Conservation (phyloP, 2,329 filamentous ascomycete genomes). For the Fusarium mundagurra region DNA sequence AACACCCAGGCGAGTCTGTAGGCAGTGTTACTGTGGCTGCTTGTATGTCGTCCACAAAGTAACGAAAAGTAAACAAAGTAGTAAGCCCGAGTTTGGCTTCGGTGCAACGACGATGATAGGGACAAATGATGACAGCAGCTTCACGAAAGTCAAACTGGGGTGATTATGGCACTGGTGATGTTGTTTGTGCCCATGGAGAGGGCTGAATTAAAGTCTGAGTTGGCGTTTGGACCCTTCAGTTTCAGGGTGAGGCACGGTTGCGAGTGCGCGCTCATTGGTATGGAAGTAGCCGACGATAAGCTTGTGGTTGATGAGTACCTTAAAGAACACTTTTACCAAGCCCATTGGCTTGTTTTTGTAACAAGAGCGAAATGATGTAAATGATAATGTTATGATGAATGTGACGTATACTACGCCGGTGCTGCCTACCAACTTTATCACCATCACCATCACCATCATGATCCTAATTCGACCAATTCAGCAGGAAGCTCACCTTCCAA, state of each 20-base stretch:
- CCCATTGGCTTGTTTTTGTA: not conserved
- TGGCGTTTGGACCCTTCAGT: constrained; percentile 31
- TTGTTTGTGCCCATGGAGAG: constrained; percentile 1
- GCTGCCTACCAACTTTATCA: not conserved
- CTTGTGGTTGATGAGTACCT: not conserved
- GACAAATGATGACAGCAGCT: not conserved
- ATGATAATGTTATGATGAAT: not conserved
- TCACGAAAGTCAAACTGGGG: not conserved
- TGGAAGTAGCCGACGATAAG: not conserved
- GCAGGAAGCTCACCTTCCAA: not conserved
- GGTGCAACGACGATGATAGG: not conserved
- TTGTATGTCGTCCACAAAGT: not conserved
- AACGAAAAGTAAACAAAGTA: constrained; percentile 11
- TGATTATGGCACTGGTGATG: constrained; percentile 6
- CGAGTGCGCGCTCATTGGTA: not conserved
- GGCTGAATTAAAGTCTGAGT: constrained; percentile 18
- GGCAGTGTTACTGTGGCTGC: constrained; percentile 26
- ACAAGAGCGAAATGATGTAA: not conserved
- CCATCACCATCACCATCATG: not conserved
- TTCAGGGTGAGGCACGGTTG: constrained; percentile 27
- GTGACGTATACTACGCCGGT: not conserved
- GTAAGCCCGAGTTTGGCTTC: not conserved
- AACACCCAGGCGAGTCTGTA: constrained; percentile 6
- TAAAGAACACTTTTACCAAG: not conserved
- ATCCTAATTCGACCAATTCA: not conserved